Base-by-base conservation (phyloP, 2,329 filamentous ascomycete genomes). In the Hypomyces rosellus region DNA sequence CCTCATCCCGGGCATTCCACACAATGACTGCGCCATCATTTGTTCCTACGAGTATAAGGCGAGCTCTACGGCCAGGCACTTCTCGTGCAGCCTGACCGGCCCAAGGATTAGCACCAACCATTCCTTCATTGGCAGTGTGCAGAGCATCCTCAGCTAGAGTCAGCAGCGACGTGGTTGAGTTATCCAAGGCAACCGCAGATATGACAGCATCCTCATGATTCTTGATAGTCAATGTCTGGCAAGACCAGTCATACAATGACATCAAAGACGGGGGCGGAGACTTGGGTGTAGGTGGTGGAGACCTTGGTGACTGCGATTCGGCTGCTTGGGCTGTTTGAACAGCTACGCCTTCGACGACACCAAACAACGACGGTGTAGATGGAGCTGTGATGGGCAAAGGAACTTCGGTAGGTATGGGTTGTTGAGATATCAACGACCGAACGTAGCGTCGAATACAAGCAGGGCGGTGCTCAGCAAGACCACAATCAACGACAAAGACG, bases 1-100 rank as follows among this genome's bases (percentile, higher is more conserved):
- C 52, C 2, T 78, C 71, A 25, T 86, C 84, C 48, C 93, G 85
- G 59, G 88, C 79, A 62, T 99, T 87, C 90, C 91, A 99, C 1
- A 95, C 68, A 7, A 93, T 68, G 6, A 97, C 74, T n/a, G 75
- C 75, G 0, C 93, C 93, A 9, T 75, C 80, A 48, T 82, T 83
- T 0, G 91, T 97, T 15, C 93, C 93, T 43, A 90, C 71, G 15
- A 88, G 89, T 36, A 97, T 65, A 40, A 95, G 80, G 12, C 92
- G 85, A 52, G 87, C 86, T 54, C 91, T 81, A 52, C 90, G 86
- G 5, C 93, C 93, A 3, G 92, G 92, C 30, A 96, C 81, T 55
- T 95, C 87, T 11, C 64, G 63, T 6, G 62, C 56, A 16, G 62
- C 50, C 60, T 73, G 49, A 62, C 65, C 47, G 64, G 69, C 55